Evolutionary conservation across 805 yeast genomes (phyloP).

Genomic region (Myxozyma sirexii): DNA sequence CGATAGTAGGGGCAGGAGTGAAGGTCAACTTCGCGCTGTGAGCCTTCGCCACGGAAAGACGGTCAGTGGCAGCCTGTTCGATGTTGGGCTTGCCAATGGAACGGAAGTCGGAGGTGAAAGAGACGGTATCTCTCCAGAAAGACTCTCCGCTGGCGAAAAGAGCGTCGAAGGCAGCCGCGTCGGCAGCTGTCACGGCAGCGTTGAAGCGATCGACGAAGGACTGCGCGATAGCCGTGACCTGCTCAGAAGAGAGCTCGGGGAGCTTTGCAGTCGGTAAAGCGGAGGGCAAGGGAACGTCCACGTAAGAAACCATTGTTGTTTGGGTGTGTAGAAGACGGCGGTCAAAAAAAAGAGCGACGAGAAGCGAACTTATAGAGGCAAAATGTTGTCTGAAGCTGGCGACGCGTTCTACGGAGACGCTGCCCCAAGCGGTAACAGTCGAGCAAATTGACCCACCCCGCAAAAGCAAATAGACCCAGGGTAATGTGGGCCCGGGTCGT

Average conservation of each 20-base stretch:
- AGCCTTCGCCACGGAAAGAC: constrained; percentile 19
- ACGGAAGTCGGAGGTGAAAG: constrained; percentile 36
- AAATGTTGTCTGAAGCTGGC: background rate
- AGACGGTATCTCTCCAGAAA: constrained; percentile 36
- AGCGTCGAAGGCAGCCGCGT: constrained; percentile 27
- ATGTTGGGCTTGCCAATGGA: constrained; percentile 32
- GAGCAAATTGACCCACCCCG: constrained; percentile 2
- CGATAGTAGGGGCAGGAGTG: constrained; percentile 15
- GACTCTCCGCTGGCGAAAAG: constrained; percentile 25
- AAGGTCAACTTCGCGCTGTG: constrained; percentile 7
- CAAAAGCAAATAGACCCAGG: background rate
- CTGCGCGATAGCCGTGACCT: constrained; percentile 14
- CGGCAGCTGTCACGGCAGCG: constrained; percentile 17
- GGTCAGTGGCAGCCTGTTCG: constrained; percentile 32
- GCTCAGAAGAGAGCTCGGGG: constrained; percentile 9
- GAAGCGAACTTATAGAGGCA: background rate
- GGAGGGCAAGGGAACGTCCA: constrained; percentile 17
- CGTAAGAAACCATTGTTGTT: constrained; percentile 18
- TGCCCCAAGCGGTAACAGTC: background rate
- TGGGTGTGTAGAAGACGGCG: background rate
- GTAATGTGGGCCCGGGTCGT: background rate
- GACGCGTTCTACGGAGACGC: background rate
- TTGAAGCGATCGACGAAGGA: constrained; percentile 23
- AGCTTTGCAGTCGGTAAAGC: background rate
- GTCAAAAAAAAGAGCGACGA: background rate